Evolutionary conservation across 805 yeast species (phyloP).

Genomic region (Kodamaea hsintzibuensis): DNA sequence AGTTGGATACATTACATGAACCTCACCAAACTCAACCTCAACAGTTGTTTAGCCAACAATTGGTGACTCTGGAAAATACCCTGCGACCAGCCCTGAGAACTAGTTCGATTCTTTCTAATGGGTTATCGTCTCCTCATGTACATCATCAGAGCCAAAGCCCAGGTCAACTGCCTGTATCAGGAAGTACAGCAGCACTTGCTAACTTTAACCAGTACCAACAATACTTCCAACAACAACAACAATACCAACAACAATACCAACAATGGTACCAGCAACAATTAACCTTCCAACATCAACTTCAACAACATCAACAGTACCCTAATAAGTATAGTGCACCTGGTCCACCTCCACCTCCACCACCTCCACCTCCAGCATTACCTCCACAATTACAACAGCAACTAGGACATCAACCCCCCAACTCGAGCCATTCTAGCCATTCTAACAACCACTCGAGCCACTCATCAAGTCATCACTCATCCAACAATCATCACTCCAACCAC

Average conservation of each 20-base stretch:
- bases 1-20: not conserved
- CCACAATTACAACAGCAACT: not conserved
- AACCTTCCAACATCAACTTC: slow-evolving; percentile 3
- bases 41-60: not conserved
- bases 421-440: not conserved
- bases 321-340: not conserved
- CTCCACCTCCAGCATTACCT: slow-evolving; percentile 6
- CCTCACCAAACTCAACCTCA: not conserved
- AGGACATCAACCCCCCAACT: not conserved
- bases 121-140: not conserved
- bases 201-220: slow-evolving; percentile 2
- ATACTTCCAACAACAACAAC: slow-evolving; percentile 1
- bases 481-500: not conserved
- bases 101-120: not conserved
- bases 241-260: slow-evolving; percentile 6
- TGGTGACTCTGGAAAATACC: not conserved
- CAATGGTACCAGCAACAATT: slow-evolving; percentile 6
- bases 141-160: not conserved
- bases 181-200: not conserved
- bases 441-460: not conserved
- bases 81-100: slow-evolving; percentile 4
- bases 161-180: not conserved
- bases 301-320: not conserved
- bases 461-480: not conserved
- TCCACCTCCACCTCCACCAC: slow-evolving; percentile 6